These are phyloP conservation scores for Pogostemon cablin DNA, from an alignment of 257 asterid genomes.

Conservation along the genomic window DNA sequence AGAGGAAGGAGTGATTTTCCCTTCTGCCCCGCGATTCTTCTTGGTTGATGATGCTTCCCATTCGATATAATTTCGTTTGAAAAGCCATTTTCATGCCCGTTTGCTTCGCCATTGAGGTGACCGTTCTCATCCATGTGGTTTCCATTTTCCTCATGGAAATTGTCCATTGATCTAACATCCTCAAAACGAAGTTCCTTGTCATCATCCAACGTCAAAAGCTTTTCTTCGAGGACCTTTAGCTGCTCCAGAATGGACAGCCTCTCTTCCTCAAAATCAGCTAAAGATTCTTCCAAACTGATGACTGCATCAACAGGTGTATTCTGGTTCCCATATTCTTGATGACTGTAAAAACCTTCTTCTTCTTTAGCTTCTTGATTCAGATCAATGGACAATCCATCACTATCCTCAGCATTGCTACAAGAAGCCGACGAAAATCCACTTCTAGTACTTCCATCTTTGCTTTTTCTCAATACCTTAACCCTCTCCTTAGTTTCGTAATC, in stretches of 20 bases:
- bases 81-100: slow-evolving; percentile 60
- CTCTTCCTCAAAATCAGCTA: slow-evolving; percentile 90
- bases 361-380: slow-evolving; percentile 71
- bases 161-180: slow-evolving; percentile 44
- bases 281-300: slow-evolving; percentile 72
- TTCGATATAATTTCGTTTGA: slow-evolving; percentile 41
- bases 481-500: slow-evolving; percentile 72
- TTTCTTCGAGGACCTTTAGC: slow-evolving; percentile 83
- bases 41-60: slow-evolving; percentile 44
- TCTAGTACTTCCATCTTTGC: slow-evolving; percentile 58
- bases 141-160: slow-evolving; percentile 40
- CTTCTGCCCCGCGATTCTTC: slow-evolving; percentile 43
- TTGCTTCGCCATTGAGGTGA: slow-evolving; percentile 36
- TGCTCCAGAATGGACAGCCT: slow-evolving; percentile 82
- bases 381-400: slow-evolving; percentile 76
- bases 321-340: slow-evolving; percentile 44
- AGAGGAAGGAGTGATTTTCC: slow-evolving; percentile 91
- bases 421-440: slow-evolving; percentile 79
- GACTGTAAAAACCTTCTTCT: slow-evolving; percentile 48
- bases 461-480: slow-evolving; percentile 50
- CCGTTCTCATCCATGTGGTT: slow-evolving; percentile 37
- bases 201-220: slow-evolving; percentile 64
- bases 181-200: slow-evolving; percentile 50
- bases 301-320: slow-evolving; percentile 68
- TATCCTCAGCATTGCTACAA: slow-evolving; percentile 80